Conservation (phyloP, 495 filamentous ascomycete species). For the Penicillium antarcticum region DNA sequence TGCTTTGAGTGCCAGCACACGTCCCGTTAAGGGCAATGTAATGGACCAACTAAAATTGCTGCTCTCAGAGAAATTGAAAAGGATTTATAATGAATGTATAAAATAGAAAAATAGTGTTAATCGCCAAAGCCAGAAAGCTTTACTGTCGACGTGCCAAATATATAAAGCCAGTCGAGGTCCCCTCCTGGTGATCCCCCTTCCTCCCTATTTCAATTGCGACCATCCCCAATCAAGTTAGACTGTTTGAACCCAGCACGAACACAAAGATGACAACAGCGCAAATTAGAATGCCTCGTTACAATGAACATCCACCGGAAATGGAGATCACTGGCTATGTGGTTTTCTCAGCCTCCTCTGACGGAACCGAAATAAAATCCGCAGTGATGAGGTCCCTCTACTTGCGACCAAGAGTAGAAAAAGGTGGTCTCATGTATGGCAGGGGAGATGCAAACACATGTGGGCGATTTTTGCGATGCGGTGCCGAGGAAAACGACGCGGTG, state of each 20-base stretch:
- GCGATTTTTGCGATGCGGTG: neutral
- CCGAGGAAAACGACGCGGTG: neutral
- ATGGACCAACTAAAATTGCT: too few species aligned
- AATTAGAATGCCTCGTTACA: neutral
- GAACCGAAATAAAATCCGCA: neutral
- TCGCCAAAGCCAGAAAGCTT: too few species aligned
- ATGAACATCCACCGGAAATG: neutral
- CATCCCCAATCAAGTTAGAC: conserved; percentile 1
- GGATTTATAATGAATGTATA: too few species aligned
- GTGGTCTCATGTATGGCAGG: neutral
- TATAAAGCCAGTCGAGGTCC: neutral
- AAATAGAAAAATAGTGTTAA: too few species aligned
- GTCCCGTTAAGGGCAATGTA: too few species aligned
- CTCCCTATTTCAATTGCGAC: neutral
- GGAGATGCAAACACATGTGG: neutral
- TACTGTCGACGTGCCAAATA: neutral
- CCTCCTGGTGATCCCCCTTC: neutral
- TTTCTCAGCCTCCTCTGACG: neutral
- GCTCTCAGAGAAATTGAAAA: too few species aligned
- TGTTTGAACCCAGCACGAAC: neutral
- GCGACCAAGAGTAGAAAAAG: neutral
- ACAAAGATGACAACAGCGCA: neutral
- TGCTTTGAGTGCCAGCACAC: too few species aligned
- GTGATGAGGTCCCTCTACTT: neutral
- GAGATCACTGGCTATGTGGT: conserved; percentile 1